Base-by-base conservation (phyloP, 192 early-diverging fungal species). In the Dissophora globulifera region DNA sequence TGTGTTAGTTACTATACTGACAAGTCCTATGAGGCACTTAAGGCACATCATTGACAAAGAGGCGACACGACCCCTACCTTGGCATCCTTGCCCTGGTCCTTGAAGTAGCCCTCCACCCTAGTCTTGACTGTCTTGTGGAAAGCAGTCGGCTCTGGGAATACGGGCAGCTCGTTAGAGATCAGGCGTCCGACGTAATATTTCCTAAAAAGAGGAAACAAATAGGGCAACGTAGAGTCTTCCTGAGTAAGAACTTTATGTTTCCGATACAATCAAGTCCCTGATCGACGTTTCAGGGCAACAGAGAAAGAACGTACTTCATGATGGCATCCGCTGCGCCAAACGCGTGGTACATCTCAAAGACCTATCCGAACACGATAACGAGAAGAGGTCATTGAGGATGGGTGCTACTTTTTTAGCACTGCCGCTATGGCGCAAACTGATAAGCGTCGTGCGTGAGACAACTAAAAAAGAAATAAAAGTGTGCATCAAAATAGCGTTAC, bases 41-140 rank as follows among this genome's bases (percentile, higher is more conserved):
- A n/a, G n/a, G 35, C 35, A 9, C 13, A 9, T 38, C 35, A 38
- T 9, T 13, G 35, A 13, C 45, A 31, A 45, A 52, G 3, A 43
- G 32, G 0, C 30, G 7, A 15, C 19, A 9, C 30, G 7, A 15
- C 19, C 3, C 2, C 17, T 70, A 83, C 81, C 78, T 85, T 85
- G 47, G 79, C 81, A 67, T 87, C 84, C 43, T 78, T 70, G 50
- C 69, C 67, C 13, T 65, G 58, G 16, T 46, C 45, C 59, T 54
- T 68, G 27, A 87, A 87, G 74, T 87, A 81, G 3, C 69, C 58
- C 30, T 84, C 69, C 1, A 87, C 82, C n/a, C 84, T 78, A 29
- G 63, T 33, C 62, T 85, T 86, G n/a, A 87, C 35, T 0, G 81
- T 62, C 54, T 50, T 59, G 53, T 83, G 75, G 58, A 87, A 87